Evolutionary conservation across 352 stramenopile species (phyloP), one percentile per base, ranked within the genome.

Genomic region (Peronosclerospora sorghi): DNA sequence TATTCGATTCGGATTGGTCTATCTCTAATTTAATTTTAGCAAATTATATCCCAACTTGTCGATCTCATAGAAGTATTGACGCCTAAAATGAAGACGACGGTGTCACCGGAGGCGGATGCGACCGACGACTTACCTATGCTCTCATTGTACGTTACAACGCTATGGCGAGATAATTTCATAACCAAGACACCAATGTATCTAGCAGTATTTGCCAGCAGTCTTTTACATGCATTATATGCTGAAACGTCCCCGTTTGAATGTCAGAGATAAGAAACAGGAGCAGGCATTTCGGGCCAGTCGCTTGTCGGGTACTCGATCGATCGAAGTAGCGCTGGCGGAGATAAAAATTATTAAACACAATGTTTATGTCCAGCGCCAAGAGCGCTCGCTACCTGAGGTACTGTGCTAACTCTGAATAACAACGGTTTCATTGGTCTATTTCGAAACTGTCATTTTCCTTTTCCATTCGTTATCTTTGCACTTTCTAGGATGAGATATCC

Each of bases 341-440:
- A 83, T 82, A 20, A 45, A 67, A 36, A 76, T 89, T 42, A 80
- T 89, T 39, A 44, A 53, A 23, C 48, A 73, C 23, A 89, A 89
- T 45, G 57, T 82, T 9, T 89, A 86, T 38, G 76, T 89, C 14
- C 71, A 89, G 51, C 59, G 76, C 6, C 66, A 84, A 53, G 56
- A 67, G 42, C 69, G 73, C 8, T 58, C 42, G 21, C 56, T 79
- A 12, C 35, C 57, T 12, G 64, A 72, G 56, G 73, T 86, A 48
- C 20, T 32, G 8, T 20, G 17, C 10, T n/a, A 5, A 17, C 30
- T 14, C 8, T 35, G 13, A 14, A 28, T 18, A 15, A 37, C 8
- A 27, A 8, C 9, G n/a, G 19, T 19, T 30, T 45, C 18, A 8
- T 1, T 29, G 17, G 51, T 42, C 5, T 35, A 9, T 48, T 18